Evolutionary conservation across 2,329 filamentous ascomycete species (phyloP).

Genomic region (Zymoseptoria brevis): DNA sequence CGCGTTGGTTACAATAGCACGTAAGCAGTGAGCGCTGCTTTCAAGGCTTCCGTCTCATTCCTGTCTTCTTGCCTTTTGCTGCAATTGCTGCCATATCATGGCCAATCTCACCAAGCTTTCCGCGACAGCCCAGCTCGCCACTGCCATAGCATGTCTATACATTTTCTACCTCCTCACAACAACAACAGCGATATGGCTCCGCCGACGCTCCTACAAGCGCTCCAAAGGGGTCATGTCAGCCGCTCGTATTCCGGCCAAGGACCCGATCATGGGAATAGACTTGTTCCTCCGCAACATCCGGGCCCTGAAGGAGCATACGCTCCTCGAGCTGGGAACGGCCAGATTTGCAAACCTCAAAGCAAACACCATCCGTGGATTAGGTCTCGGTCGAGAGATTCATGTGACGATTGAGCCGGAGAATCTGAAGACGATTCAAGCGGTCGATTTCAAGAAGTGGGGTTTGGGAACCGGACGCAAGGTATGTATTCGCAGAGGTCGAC

Average conservation of each 20-base stretch:
- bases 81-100: slow-evolving; percentile 5
- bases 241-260: slow-evolving; percentile 42
- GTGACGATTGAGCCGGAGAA: slow-evolving; percentile 42
- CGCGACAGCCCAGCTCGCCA: slow-evolving; percentile 17
- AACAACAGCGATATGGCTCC: slow-evolving; percentile 29
- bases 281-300: slow-evolving; percentile 36
- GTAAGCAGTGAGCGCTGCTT: too few species aligned
- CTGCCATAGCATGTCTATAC: slow-evolving; percentile 27
- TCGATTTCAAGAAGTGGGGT: slow-evolving; percentile 42
- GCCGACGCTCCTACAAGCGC: slow-evolving; percentile 32
- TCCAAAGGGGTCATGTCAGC: slow-evolving; percentile 43
- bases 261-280: slow-evolving; percentile 49
- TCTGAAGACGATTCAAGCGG: slow-evolving; percentile 39
- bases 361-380: slow-evolving; percentile 34
- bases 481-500: not conserved
- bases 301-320: slow-evolving; percentile 30
- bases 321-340: slow-evolving; percentile 30
- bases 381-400: slow-evolving; percentile 29
- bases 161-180: slow-evolving; percentile 31
- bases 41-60: too few species aligned
- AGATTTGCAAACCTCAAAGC: slow-evolving; percentile 28
- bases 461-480: slow-evolving; percentile 28
- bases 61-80: too few species aligned
- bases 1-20: too few species aligned
- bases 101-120: slow-evolving; percentile 5